Evolutionary conservation across 163 green algal genomes (phyloP).

Genomic region (Chlamydomonas reinhardtii): DNA sequence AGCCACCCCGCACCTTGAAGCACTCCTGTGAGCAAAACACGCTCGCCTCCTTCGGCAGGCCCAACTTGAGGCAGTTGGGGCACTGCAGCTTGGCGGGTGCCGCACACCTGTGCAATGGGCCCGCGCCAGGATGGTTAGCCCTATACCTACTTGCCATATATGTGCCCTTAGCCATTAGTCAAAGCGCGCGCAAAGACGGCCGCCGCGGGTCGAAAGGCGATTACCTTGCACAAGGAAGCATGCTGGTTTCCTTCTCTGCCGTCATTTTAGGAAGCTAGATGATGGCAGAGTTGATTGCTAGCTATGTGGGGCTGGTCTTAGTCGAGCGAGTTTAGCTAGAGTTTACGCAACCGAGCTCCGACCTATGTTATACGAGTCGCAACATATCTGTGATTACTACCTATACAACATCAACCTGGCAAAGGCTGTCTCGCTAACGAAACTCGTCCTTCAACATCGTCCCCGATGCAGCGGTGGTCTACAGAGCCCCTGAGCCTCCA

Average conservation of each 20-base stretch:
- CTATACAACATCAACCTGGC: too few species aligned
- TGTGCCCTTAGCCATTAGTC: too few species aligned
- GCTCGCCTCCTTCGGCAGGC: conserved; percentile 75
- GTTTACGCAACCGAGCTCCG: too few species aligned
- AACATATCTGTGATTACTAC: too few species aligned
- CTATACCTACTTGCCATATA: too few species aligned
- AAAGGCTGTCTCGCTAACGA: too few species aligned
- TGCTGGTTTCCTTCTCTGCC: background rate
- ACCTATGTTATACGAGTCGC: too few species aligned
- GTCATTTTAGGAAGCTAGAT: background rate
- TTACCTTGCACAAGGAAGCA: conserved; percentile 41
- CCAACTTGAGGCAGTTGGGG: conserved; percentile 87
- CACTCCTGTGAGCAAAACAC: conserved; percentile 94
- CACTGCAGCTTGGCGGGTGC: conserved; percentile 89
- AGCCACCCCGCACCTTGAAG: conserved; percentile 85
- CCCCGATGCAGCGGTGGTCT: too few species aligned
- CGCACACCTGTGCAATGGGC: conserved; percentile 60
- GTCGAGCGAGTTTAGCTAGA: too few species aligned
- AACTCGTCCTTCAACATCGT: too few species aligned
- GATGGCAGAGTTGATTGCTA: background rate
- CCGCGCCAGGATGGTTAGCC: background rate
- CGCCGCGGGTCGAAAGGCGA: background rate
- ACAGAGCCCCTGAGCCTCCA: too few species aligned
- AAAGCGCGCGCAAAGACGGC: too few species aligned
- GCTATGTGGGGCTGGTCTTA: background rate